A percentile compares a stretch with the other conserved stretches of the same genome.
Evolutionary conservation across 164 flowering plant genomes (phyloP).

Genomic region (Macadamia integrifolia): DNA sequence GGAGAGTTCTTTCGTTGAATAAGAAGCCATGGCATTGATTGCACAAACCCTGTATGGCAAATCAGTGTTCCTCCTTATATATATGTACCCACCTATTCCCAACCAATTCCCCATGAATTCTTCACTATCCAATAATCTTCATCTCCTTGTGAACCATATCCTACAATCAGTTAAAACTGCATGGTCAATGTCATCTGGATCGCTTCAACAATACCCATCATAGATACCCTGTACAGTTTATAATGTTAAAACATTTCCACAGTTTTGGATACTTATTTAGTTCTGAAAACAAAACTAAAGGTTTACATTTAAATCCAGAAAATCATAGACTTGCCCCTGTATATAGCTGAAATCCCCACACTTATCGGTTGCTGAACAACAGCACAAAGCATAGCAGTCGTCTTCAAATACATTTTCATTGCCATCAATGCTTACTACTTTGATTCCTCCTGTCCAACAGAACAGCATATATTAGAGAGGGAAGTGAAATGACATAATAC

Average conservation of each 20-base stretch:
- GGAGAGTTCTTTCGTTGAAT: slow-evolving; percentile 44
- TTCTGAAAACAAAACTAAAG: not conserved
- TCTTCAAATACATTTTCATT: slow-evolving; percentile 59
- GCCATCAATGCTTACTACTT: slow-evolving; percentile 57
- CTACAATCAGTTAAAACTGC: slow-evolving; percentile 67
- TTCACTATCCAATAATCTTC: slow-evolving; percentile 78
- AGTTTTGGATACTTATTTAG: not conserved
- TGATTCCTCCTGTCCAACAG: slow-evolving; percentile 38
- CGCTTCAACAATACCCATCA: slow-evolving; percentile 58
- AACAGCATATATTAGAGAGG: not conserved
- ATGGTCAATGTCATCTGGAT: slow-evolving; percentile 69
- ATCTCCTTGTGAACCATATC: slow-evolving; percentile 56
- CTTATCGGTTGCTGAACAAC: slow-evolving; percentile 61
- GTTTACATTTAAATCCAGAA: not conserved
- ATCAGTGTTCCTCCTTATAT: slow-evolving; percentile 34
- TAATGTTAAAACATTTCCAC: not conserved
- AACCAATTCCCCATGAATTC: slow-evolving; percentile 63
- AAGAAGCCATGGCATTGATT: slow-evolving; percentile 47
- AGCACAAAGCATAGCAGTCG: slow-evolving; percentile 61
- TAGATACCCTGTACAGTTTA: slow-evolving; percentile 52
- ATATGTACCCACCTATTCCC: slow-evolving; percentile 17
- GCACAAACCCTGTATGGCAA: slow-evolving; percentile 41
- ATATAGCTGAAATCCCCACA: slow-evolving; percentile 73
- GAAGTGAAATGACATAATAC: not conserved
- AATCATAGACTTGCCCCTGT: slow-evolving; percentile 34